Conservation (phyloP, 352 stramenopile species). For the Globisporangium polare region DNA sequence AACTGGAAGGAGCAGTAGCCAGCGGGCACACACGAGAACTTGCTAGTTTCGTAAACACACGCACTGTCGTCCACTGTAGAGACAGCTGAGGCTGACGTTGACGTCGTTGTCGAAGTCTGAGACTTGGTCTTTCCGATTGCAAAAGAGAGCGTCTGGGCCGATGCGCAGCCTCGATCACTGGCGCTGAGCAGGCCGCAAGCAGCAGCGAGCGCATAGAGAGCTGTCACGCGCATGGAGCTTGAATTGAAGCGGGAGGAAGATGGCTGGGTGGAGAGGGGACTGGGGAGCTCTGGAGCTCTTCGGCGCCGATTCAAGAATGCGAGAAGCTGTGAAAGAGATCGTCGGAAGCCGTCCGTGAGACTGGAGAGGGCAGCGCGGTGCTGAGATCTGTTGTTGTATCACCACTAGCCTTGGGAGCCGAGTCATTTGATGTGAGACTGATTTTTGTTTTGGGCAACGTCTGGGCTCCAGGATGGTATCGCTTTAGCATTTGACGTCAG, state of each 20-base stretch:
- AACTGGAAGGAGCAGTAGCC: constrained; percentile 32
- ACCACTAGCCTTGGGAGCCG: no score
- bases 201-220: neutral
- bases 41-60: constrained; percentile 22
- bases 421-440: no score
- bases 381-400: no score
- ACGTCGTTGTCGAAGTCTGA: neutral
- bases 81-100: neutral
- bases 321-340: no score
- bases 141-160: neutral
- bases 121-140: neutral
- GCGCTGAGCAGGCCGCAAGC: neutral
- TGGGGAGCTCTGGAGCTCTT: neutral
- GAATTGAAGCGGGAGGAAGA: no score
- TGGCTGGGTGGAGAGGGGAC: no score
- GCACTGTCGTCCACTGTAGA: constrained; percentile 27
- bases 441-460: no score
- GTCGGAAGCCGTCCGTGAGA: no score
- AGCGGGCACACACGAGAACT: constrained; percentile 23
- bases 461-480: no score
- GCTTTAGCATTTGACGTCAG: no score
- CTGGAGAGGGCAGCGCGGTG: no score
- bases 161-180: neutral
- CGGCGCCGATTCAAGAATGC: no score
- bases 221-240: neutral